Percentiles rank a stretch among this genome's conserved stretches.
Evolutionary conservation across 306 rosid genomes (phyloP).

Genomic region (Betula pendula): DNA sequence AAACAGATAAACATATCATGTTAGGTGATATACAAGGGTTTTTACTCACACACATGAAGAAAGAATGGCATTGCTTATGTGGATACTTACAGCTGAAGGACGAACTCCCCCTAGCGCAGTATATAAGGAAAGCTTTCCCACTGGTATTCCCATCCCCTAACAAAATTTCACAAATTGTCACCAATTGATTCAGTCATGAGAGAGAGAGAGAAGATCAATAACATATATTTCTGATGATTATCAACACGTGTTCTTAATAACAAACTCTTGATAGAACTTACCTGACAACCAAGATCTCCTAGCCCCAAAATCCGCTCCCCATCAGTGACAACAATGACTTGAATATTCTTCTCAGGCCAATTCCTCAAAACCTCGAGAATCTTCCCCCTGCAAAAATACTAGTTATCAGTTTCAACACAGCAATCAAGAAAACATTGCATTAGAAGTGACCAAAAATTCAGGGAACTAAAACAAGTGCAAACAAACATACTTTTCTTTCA

Average conservation of each 20-base stretch:
- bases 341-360: conserved; percentile 96
- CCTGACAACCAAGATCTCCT: conserved; percentile 98
- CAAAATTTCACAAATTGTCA: conserved; percentile 20
- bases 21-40: conserved; percentile 10
- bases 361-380: conserved; percentile 90
- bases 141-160: conserved; percentile 99
- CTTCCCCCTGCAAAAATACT: conserved; percentile 62
- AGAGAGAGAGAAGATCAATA: not conserved
- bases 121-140: conserved; percentile 88
- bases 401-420: conserved; percentile 25
- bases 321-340: conserved; percentile 96
- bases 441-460: conserved; percentile 14
- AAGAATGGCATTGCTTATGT: conserved; percentile 8
- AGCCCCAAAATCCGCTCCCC: conserved; percentile 95
- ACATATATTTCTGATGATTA: not conserved
- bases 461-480: conserved; percentile 17
- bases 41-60: not conserved
- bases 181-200: conserved; percentile 1
- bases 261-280: conserved; percentile 30
- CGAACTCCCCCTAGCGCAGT: conserved; percentile 96
- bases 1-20: not conserved
- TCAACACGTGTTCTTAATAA: not conserved
- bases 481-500: conserved; percentile 82
- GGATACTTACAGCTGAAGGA: conserved; percentile 83
- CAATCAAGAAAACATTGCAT: conserved; percentile 23